Evolutionary conservation across 257 asterid genomes (phyloP), one percentile per base, ranked within the genome.

Genomic region (Vinca minor): DNA sequence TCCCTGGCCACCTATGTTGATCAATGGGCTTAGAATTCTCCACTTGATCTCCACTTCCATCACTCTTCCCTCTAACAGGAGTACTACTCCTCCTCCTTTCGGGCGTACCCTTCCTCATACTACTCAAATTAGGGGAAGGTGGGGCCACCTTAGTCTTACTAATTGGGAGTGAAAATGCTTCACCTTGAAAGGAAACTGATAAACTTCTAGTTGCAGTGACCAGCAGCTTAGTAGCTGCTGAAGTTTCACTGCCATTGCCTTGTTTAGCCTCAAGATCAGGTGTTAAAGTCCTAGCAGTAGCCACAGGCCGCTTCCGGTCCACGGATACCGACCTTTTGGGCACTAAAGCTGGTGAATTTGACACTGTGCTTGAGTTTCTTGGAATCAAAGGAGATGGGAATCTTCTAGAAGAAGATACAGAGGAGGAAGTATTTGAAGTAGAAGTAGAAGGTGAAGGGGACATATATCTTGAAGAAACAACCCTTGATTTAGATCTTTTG

Each of bases 171-270:
- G 97, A 81, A 78, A 82, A 89, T 18, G 95, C 75, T 73, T 85
- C 98, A 50, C 98, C 98, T 70, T 87, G 98, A 67, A 89, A 93
- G 8, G 98, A 93, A 75, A 89, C 98, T 0, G 98, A 87, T 39
- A 87, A 76, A 74, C 98, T 85, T 77, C 97, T 69, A 55, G 94
- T 82, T 32, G 96, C 91, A 39, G 94, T 87, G 23, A 92, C 83
- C 26, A 89, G 82, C 31, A 81, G 78, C 81, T 82, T 85, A 0
- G 91, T 69, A 58, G 98, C 98, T 23, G 84, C 84, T 21, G 98
- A 87, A 69, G 81, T 73, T 56, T 87, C 91, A 42, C 72, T 60
- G 36, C 66, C 76, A 78, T 71, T 81, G 74, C 79, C 66, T 20
- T 62, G 68, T n/a, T 78, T 86, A 34, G 76, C 69, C 76, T 77